Conservation (phyloP, 768 basidiomycete species). For the Podaxis sp. region DNA sequence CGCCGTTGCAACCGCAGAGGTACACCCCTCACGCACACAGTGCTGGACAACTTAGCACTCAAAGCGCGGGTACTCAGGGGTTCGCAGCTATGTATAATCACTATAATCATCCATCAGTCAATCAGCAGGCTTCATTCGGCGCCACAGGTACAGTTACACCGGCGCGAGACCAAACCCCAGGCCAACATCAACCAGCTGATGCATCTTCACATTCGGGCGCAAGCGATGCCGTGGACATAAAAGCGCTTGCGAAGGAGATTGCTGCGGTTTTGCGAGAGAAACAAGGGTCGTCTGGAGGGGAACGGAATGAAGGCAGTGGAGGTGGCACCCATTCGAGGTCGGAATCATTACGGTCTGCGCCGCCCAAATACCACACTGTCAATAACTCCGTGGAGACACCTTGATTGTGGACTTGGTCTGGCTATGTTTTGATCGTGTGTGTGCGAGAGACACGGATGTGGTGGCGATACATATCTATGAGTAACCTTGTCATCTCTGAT, state of each 20-base stretch:
- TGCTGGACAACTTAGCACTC: neutral
- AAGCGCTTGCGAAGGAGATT: conserved; percentile 22
- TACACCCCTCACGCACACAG: neutral
- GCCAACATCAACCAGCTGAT: neutral
- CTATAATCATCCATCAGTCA: neutral
- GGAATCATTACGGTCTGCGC: neutral
- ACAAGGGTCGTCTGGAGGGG: neutral
- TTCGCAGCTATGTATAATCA: neutral
- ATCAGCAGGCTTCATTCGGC: neutral
- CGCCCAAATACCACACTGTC: conserved; percentile 9
- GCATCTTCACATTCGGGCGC: neutral
- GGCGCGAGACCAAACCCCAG: neutral
- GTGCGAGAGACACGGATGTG: neutral
- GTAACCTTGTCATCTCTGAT: neutral
- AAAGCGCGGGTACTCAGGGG: neutral
- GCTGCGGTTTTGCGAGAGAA: conserved; percentile 16
- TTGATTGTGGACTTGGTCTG: neutral
- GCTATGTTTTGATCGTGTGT: neutral
- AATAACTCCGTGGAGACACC: neutral
- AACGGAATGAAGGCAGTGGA: neutral
- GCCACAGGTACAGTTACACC: neutral
- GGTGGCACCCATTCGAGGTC: neutral
- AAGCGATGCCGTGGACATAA: conserved; percentile 14
- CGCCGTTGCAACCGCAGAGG: neutral
- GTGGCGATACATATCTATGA: neutral